phyloP scores from a whole-genome alignment of 2,329 filamentous ascomycete genomes.

The Colletotrichum godetiae region DNA sequence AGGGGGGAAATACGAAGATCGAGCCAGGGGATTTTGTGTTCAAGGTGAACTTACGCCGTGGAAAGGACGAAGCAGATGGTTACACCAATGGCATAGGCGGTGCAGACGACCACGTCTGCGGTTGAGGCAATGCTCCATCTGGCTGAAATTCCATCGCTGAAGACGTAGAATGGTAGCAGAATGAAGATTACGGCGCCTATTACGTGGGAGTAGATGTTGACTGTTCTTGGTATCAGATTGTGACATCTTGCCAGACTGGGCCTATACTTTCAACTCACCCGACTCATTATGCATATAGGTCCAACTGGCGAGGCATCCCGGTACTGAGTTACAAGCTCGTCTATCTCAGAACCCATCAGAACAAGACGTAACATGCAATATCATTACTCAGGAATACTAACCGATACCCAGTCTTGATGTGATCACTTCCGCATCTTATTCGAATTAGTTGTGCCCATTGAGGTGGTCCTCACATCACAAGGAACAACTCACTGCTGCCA shows the following conservation, averaged over 20 bases:
- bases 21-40: not conserved
- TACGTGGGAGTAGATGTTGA: constrained; percentile 60
- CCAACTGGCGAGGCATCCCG: constrained; percentile 16
- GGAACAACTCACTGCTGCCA: constrained; percentile 28
- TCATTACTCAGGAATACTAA: not conserved
- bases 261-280: not conserved
- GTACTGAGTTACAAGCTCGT: constrained; percentile 6
- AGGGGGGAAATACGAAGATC: not conserved
- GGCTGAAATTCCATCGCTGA: constrained; percentile 47
- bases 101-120: constrained; percentile 54
- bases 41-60: constrained; percentile 46
- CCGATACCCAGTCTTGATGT: constrained; percentile 27
- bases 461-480: too few species aligned
- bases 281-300: constrained; percentile 28
- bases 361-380: not conserved
- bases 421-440: constrained; percentile 24
- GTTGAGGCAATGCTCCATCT: constrained; percentile 48
- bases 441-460: not conserved
- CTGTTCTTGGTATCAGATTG: constrained; percentile 37
- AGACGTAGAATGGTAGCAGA: constrained; percentile 49
- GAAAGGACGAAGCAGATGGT: constrained; percentile 59
- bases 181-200: constrained; percentile 54
- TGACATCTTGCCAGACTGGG: not conserved
- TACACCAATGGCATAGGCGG: constrained; percentile 55
- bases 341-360: not conserved